Evolutionary conservation across 164 flowering plant genomes (phyloP).

Genomic region (Vitis riparia): DNA sequence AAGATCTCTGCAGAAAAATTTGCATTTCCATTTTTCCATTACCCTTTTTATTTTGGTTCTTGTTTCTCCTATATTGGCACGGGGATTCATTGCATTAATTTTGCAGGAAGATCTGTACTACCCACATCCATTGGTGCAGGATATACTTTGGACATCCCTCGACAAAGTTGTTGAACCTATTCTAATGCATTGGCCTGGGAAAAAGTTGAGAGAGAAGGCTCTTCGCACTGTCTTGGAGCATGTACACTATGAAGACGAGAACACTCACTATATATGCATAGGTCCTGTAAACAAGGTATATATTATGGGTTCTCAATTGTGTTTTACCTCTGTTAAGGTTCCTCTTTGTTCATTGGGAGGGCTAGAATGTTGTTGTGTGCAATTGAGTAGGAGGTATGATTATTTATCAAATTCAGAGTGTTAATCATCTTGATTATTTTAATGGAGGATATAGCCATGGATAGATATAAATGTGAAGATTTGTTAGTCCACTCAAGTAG

Average conservation of each 20-base stretch:
- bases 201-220: conserved; percentile 51
- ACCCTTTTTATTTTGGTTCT: neutral
- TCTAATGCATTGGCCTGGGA: conserved; percentile 53
- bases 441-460: too few species aligned
- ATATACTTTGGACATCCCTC: conserved; percentile 52
- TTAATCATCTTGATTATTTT: too few species aligned
- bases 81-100: neutral
- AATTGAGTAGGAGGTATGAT: too few species aligned
- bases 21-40: too few species aligned
- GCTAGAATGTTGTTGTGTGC: too few species aligned
- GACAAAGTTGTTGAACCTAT: conserved; percentile 49
- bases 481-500: too few species aligned
- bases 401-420: too few species aligned
- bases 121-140: conserved; percentile 54
- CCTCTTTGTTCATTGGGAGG: neutral
- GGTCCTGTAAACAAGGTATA: conserved; percentile 56
- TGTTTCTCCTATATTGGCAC: neutral
- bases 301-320: neutral
- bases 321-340: neutral
- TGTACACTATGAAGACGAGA: conserved; percentile 58
- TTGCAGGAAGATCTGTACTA: conserved; percentile 61
- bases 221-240: conserved; percentile 35
- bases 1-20: too few species aligned
- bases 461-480: too few species aligned
- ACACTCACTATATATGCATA: conserved; percentile 53